Evolutionary conservation across 257 asterid genomes (phyloP).

Genomic region (Craterostigma plantagineum): DNA sequence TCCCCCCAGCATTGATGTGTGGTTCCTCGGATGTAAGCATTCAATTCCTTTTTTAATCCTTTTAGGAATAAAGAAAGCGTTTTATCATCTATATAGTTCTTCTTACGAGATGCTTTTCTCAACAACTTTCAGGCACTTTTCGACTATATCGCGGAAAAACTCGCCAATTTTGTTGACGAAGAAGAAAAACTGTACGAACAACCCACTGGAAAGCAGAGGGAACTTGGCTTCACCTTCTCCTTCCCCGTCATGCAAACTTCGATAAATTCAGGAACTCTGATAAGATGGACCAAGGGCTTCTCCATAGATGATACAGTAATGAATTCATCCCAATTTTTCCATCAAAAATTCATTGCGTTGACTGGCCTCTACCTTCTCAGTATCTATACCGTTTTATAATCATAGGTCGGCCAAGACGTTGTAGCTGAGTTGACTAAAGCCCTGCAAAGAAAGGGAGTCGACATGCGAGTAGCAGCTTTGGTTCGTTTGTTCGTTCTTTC

Average conservation of each 20-base stretch:
- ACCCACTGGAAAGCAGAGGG: slow-evolving; percentile 48
- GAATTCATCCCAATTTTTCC: slow-evolving; percentile 5
- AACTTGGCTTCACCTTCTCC: slow-evolving; percentile 70
- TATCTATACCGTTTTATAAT: neutral
- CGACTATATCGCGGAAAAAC: slow-evolving; percentile 49
- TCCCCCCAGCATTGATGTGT: slow-evolving; percentile 74
- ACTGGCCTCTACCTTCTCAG: neutral
- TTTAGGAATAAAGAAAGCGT: neutral
- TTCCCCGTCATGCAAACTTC: slow-evolving; percentile 77
- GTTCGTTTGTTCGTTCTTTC: slow-evolving; percentile 39
- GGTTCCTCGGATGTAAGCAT: slow-evolving; percentile 40
- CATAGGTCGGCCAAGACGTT: slow-evolving; percentile 74
- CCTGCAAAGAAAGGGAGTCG: slow-evolving; percentile 53
- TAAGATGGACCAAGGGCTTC: slow-evolving; percentile 90
- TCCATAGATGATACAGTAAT: slow-evolving; percentile 51
- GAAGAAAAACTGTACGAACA: slow-evolving; percentile 35
- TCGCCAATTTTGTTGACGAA: slow-evolving; percentile 36
- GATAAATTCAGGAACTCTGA: slow-evolving; percentile 63
- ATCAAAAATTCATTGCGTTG: slow-evolving; percentile 5
- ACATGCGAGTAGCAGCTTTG: slow-evolving; percentile 74
- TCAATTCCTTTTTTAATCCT: neutral
- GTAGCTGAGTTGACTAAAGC: slow-evolving; percentile 69
- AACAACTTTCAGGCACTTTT: slow-evolving; percentile 53
- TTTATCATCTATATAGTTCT: too few relatives aligned
- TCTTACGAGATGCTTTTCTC: too few relatives aligned